Conservation (phyloP, 1,139 yeast species). For the Geotrichum citri-aurantii region DNA sequence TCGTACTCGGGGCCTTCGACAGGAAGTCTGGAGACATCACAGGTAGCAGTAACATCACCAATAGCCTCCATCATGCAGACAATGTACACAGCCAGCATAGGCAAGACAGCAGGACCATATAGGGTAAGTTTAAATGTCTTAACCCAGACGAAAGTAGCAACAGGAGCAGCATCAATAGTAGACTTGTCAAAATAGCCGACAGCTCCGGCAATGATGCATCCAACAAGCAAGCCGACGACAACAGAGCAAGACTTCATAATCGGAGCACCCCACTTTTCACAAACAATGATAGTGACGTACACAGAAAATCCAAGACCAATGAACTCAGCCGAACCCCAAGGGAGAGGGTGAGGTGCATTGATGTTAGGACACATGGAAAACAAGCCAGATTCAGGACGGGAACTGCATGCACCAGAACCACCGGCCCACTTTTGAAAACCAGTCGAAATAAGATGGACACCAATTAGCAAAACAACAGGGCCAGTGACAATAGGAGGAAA, state of each 20-base stretch:
- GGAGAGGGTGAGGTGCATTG: constrained; percentile 49
- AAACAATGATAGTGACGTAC: constrained; percentile 59
- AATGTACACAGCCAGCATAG: constrained; percentile 73
- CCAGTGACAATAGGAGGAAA: constrained; percentile 91
- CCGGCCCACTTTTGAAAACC: constrained; percentile 86
- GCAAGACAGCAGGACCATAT: constrained; percentile 82
- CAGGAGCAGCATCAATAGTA: constrained; percentile 63
- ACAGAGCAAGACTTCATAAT: constrained; percentile 92
- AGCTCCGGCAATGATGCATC: constrained; percentile 89
- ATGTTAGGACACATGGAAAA: constrained; percentile 43
- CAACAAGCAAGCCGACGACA: constrained; percentile 71
- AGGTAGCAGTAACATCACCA: constrained; percentile 89
- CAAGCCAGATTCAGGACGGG: constrained; percentile 44
- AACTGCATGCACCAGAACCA: constrained; percentile 51
- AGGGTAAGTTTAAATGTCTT: constrained; percentile 68
- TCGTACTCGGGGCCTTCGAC: constrained; percentile 78
- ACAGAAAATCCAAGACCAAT: constrained; percentile 83
- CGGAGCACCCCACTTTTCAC: constrained; percentile 89
- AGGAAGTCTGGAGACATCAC: constrained; percentile 78
- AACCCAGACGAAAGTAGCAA: constrained; percentile 79
- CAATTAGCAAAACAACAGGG: constrained; percentile 80
- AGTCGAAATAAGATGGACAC: constrained; percentile 55
- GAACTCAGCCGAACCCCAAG: constrained; percentile 82
- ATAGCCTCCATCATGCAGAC: constrained; percentile 85
- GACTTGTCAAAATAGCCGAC: constrained; percentile 66